These are phyloP conservation scores for Sedum album DNA, from an alignment of 164 flowering plant genomes.

Conservation along the genomic window DNA sequence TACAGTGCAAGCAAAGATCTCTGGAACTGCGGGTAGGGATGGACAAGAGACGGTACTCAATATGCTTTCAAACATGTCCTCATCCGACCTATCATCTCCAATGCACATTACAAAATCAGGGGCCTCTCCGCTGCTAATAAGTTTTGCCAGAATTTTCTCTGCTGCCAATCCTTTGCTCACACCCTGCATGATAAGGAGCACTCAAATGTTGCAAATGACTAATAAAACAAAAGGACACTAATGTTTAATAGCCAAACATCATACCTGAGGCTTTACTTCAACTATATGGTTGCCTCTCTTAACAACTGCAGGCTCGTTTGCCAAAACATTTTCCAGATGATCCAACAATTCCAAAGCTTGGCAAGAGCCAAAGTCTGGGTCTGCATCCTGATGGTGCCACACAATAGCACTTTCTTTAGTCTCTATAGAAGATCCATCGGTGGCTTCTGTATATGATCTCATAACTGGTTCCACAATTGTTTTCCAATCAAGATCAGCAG, in stretches of 20 bases:
- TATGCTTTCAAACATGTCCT: slow-evolving; percentile 19
- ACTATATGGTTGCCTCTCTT: slow-evolving; percentile 14
- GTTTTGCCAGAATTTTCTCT: slow-evolving; percentile 10
- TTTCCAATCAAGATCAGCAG: slow-evolving; percentile 13
- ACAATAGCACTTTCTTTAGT: too few species aligned
- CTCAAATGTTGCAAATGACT: not conserved
- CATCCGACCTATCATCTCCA: slow-evolving; percentile 19
- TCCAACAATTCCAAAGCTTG: slow-evolving; percentile 13
- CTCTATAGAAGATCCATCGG: too few species aligned
- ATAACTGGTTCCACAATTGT: slow-evolving; percentile 13
- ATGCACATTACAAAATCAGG: slow-evolving; percentile 20
- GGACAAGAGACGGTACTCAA: slow-evolving; percentile 13
- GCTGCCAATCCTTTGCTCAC: slow-evolving; percentile 15
- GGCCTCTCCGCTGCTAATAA: slow-evolving; percentile 8
- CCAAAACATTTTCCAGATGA: slow-evolving; percentile 14
- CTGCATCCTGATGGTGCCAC: too few species aligned
- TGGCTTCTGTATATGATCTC: slow-evolving; percentile 13
- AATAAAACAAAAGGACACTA: not conserved
- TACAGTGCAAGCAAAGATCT: slow-evolving; percentile 13
- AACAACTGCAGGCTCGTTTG: slow-evolving; percentile 15
- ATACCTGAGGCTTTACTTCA: slow-evolving; percentile 16
- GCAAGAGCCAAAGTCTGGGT: too few species aligned
- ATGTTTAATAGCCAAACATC: not conserved
- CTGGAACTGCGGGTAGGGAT: slow-evolving; percentile 14
- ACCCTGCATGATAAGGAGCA: slow-evolving; percentile 7